Evolutionary conservation across 1,284 basidiomycete species (phyloP), one percentile per base, ranked within the genome.

Genomic region (Ustilago vetiveriae): DNA sequence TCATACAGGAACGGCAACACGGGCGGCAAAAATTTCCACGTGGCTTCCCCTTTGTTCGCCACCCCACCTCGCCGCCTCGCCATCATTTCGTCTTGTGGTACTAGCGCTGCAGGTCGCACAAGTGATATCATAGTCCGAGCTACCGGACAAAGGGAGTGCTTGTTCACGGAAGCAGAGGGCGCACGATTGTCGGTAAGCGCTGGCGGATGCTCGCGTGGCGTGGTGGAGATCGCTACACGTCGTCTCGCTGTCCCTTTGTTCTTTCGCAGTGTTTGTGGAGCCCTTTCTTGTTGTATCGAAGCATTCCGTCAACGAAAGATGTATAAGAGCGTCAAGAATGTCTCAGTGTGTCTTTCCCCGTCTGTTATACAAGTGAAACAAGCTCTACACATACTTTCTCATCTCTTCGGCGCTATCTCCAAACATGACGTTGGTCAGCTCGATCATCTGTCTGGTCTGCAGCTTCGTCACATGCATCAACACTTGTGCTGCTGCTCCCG

Each of bases 151-250:
- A n/a, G n/a, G n/a, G n/a, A n/a, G n/a, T n/a, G n/a, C n/a, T n/a
- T n/a, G n/a, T n/a, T n/a, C n/a, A n/a, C n/a, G n/a, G n/a, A n/a
- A n/a, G n/a, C n/a, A n/a, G n/a, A n/a, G n/a, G n/a, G n/a, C n/a
- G n/a, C n/a, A n/a, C n/a, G n/a, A n/a, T n/a, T n/a, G n/a, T n/a
- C n/a, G n/a, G n/a, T n/a, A n/a, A n/a, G n/a, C n/a, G n/a, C n/a
- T n/a, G n/a, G n/a, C n/a, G n/a, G n/a, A n/a, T n/a, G n/a, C n/a
- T n/a, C n/a, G n/a, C n/a, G n/a, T n/a, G n/a, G 27, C 46, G 37
- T 50, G 48, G 48, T 52, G 48, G 53, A 44, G 44, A 52, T 63
- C 53, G 48, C 27, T 47, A 63, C 46, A 53, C 59, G 48, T 51
- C 52, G 47, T 32, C 16, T 30, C 36, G 36, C 17, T 10, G 22